phyloP scores from a whole-genome alignment of 495 filamentous ascomycete species.

The Chaetomium tenue region DNA sequence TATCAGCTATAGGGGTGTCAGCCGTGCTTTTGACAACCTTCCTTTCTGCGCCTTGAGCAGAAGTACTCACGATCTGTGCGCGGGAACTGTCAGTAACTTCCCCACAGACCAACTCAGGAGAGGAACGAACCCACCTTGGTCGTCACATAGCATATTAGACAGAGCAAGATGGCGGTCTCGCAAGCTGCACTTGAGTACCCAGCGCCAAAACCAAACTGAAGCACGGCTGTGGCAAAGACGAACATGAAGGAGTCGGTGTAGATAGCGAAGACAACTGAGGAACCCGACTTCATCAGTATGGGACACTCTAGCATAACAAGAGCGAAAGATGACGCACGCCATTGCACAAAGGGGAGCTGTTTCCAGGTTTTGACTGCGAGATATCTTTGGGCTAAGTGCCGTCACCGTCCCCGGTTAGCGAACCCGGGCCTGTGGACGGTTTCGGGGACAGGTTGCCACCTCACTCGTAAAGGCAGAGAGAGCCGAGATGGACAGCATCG shows the following conservation, averaged over 20 bases:
- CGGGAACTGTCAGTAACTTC: slow-evolving; percentile 12
- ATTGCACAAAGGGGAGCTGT: slow-evolving; percentile 46
- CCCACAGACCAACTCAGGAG: not conserved
- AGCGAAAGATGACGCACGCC: slow-evolving; percentile 40
- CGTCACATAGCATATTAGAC: slow-evolving; percentile 52
- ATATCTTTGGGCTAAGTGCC: slow-evolving; percentile 36
- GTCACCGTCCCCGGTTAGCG: not conserved
- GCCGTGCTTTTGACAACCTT: slow-evolving; percentile 9
- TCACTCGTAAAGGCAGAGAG: slow-evolving; percentile 50
- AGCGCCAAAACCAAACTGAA: slow-evolving; percentile 51
- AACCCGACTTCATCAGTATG: not conserved
- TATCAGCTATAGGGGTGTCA: slow-evolving; percentile 39
- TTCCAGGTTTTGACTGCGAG: slow-evolving; percentile 44
- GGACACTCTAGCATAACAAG: not conserved
- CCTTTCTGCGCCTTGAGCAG: not conserved
- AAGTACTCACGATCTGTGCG: slow-evolving; percentile 41
- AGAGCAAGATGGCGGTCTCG: slow-evolving; percentile 50
- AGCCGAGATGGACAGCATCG: slow-evolving; percentile 42
- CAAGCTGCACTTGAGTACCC: slow-evolving; percentile 44
- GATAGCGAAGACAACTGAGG: slow-evolving; percentile 50
- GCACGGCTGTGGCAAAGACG: slow-evolving; percentile 49
- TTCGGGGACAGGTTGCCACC: slow-evolving; percentile 13
- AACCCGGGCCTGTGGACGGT: not conserved
- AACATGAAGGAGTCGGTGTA: slow-evolving; percentile 53
- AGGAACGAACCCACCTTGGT: slow-evolving; percentile 45